Percentiles rank a stretch among this genome's conserved stretches.
Evolutionary conservation across 441 rosid genomes (phyloP).

Genomic region (Breynia disticha): DNA sequence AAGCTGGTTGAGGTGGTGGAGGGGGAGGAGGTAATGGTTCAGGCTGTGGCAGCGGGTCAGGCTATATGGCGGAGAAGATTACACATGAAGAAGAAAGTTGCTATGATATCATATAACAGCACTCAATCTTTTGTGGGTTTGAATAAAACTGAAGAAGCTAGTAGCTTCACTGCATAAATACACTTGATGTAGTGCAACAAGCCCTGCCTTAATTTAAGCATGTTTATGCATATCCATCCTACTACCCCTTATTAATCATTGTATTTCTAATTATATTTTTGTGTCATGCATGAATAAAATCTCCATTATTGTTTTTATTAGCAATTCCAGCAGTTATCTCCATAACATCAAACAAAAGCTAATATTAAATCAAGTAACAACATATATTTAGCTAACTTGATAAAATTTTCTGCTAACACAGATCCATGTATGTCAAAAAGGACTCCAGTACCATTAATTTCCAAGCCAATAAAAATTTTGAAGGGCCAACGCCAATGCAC

Average conservation of each 20-base stretch:
- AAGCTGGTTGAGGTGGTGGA: slow-evolving; percentile 26
- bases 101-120: neutral
- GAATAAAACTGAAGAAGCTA: slow-evolving; percentile 1
- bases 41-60: slow-evolving; percentile 25
- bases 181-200: neutral
- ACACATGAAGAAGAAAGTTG: neutral
- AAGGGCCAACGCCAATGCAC: neutral
- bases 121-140: neutral
- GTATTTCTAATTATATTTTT: neutral
- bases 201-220: neutral
- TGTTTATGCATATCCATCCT: neutral
- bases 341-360: too few species aligned
- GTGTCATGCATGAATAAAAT: neutral
- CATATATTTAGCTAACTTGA: too few species aligned
- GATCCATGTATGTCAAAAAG: too few species aligned
- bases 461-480: too few species aligned
- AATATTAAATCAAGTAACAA: too few species aligned
- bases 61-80: slow-evolving; percentile 16
- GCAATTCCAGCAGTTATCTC: neutral
- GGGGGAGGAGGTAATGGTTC: slow-evolving; percentile 20
- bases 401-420: too few species aligned
- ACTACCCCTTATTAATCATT: neutral
- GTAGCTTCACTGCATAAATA: neutral
- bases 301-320: neutral
- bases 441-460: too few species aligned